Evolutionary conservation across 495 filamentous ascomycete genomes (phyloP), one percentile per base, ranked within the genome.

Genomic region (Penicillium daleae): DNA sequence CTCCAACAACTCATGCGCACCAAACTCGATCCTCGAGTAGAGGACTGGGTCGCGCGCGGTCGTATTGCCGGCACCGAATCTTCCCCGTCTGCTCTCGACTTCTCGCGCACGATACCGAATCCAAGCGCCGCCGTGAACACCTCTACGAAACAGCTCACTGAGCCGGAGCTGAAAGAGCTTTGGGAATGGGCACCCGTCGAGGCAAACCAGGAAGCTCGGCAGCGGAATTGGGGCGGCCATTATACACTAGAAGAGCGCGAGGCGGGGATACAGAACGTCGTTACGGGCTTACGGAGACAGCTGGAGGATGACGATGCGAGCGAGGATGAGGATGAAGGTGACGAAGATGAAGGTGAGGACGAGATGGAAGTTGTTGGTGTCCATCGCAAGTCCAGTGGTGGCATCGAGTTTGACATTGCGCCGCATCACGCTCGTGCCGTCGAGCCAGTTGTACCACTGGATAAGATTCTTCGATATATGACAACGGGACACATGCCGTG

Each of bases 11-110:
- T 96, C 1, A 76, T 95, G 22, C 86, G 92, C 21, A 95, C 94
- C 75, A 94, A 93, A 71, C 83, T 90, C 22, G 90, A 93, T 56
- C 89, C 91, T 4, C 79, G 83, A 4, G 86, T 92, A 27, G 90
- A 92, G 63, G 84, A 84, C 32, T 89, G 87, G 83, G 87, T 94
- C 15, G 85, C 85, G 9, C 80, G 87, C 42, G 88, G 87, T 8
- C 82, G 84, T 5, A 71, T 68, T 8, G 74, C 71, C 0, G 75
- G 71, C 3, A 71, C 73, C 15, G 71, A 74, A 62, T 63, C 57
- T 58, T 66, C 62, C 7, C 24, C 15, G 1, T 66, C 62, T 6
- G 33, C 49, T 15, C 26, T 46, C 32, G 26, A 19, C 26, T n/a
- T 37, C 8, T 44, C 35, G 6, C 13, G 37, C 33, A 29, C 60